Evolutionary conservation across 179 eudicot species (phyloP).

Genomic region (Spinacia oleracea): DNA sequence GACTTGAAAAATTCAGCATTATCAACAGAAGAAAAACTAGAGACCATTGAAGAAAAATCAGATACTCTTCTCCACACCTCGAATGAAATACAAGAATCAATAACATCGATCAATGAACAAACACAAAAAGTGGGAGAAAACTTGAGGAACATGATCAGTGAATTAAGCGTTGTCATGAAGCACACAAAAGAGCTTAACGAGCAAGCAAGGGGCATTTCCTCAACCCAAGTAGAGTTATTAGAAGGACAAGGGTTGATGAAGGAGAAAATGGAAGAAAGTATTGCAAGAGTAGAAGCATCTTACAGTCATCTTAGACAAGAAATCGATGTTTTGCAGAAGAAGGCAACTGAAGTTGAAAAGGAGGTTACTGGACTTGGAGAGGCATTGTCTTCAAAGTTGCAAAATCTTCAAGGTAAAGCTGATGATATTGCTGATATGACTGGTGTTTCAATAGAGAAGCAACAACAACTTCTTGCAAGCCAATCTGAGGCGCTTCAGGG

Average conservation of each 20-base stretch:
- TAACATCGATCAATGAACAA: constrained; percentile 27
- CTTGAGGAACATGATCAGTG: constrained; percentile 25
- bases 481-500: constrained; percentile 67
- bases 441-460: constrained; percentile 59
- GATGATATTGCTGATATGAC: constrained; percentile 65
- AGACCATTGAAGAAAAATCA: constrained; percentile 59
- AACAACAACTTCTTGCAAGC: constrained; percentile 58
- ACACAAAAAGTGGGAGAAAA: constrained; percentile 25
- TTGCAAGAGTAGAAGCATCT: constrained; percentile 28
- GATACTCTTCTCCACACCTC: constrained; percentile 48
- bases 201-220: constrained; percentile 27
- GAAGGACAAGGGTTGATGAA: constrained; percentile 30
- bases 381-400: constrained; percentile 51
- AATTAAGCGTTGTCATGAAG: constrained; percentile 21
- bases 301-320: constrained; percentile 22
- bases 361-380: constrained; percentile 56
- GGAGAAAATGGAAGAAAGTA: constrained; percentile 30
- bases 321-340: constrained; percentile 20
- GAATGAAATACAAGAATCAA: constrained; percentile 52
- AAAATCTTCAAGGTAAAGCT: constrained; percentile 56
- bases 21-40: constrained; percentile 60
- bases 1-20: constrained; percentile 59
- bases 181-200: constrained; percentile 30
- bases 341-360: constrained; percentile 52
- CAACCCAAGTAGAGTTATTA: constrained; percentile 29